Evolutionary conservation across 1,284 basidiomycete genomes (phyloP).

Genomic region (Cryptococcus jaspeensis): DNA sequence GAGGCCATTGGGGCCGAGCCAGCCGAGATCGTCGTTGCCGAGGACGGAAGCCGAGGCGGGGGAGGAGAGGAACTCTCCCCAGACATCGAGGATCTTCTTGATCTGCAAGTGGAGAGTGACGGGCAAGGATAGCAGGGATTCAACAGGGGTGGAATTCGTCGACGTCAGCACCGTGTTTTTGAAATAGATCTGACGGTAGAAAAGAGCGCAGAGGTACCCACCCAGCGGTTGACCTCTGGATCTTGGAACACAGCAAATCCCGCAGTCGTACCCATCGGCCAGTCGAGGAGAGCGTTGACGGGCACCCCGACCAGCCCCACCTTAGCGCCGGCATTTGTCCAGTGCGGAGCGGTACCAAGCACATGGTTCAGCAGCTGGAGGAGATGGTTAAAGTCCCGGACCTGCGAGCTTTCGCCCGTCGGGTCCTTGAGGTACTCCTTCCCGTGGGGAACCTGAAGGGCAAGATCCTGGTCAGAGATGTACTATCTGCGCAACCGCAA

Average conservation of each 20-base stretch:
- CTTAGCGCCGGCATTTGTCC: constrained; percentile 45
- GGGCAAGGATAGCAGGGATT: no score
- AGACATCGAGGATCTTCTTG: constrained; percentile 55
- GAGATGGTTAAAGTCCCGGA: constrained; percentile 55
- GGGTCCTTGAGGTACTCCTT: constrained; percentile 44
- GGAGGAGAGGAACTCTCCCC: constrained; percentile 56
- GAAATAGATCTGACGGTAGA: no score
- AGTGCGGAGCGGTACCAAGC: constrained; percentile 52
- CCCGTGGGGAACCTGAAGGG: constrained; percentile 32
- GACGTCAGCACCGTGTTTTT: not conserved
- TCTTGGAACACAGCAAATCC: constrained; percentile 56
- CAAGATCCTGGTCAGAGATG: not conserved
- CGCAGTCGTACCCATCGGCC: constrained; percentile 56
- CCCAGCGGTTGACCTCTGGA: constrained; percentile 51
- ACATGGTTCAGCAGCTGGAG: constrained; percentile 55
- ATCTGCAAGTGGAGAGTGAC: constrained; percentile 24
- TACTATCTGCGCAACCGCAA: not conserved
- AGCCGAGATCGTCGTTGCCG: constrained; percentile 49
- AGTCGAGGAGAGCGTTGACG: constrained; percentile 55
- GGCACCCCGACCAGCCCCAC: constrained; percentile 53
- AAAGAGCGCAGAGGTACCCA: constrained; percentile 11
- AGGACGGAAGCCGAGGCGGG: constrained; percentile 54
- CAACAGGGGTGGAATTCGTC: no score
- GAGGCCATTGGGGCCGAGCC: constrained; percentile 54
- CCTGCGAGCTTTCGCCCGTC: constrained; percentile 35